Evolutionary conservation across 2,329 filamentous ascomycete genomes (phyloP).

Genomic region (Colletotrichum brevisporum): DNA sequence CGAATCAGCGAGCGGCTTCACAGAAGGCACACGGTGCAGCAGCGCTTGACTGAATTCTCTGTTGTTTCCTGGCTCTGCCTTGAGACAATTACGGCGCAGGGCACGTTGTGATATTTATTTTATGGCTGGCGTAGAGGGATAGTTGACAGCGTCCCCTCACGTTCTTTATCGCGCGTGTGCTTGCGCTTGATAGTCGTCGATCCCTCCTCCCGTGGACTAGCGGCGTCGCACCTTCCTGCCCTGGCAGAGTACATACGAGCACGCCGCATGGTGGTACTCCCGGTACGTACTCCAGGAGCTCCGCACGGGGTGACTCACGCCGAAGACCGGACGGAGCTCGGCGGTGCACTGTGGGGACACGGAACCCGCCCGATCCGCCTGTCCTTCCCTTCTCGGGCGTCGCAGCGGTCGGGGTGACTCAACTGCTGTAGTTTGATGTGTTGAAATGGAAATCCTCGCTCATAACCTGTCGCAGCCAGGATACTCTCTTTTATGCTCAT

Average conservation of each 20-base stretch:
- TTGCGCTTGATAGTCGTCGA: neutral
- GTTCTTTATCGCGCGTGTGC: neutral
- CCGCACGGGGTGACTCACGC: conserved; percentile 33
- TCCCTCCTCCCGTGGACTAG: neutral
- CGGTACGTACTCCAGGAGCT: conserved; percentile 13
- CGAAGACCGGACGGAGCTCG: conserved; percentile 20
- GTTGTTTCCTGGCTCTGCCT: neutral
- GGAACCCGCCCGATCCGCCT: neutral
- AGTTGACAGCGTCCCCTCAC: neutral
- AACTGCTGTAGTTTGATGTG: neutral
- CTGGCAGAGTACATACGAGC: neutral
- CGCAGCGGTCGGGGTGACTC: conserved; percentile 30
- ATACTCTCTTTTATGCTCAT: neutral
- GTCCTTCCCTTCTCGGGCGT: conserved; percentile 15
- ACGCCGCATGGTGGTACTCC: neutral
- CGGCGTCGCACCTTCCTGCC: neutral
- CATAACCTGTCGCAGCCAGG: neutral
- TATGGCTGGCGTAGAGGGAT: no score
- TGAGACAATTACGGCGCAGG: neutral
- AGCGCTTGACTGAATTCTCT: neutral
- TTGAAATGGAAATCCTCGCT: neutral
- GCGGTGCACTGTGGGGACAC: no score
- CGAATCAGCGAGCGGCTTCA: neutral
- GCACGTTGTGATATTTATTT: neutral
- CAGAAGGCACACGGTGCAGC: no score